phyloP scores from a whole-genome alignment of 176 grass and related monocot genomes.

The Dactylis glomerata region DNA sequence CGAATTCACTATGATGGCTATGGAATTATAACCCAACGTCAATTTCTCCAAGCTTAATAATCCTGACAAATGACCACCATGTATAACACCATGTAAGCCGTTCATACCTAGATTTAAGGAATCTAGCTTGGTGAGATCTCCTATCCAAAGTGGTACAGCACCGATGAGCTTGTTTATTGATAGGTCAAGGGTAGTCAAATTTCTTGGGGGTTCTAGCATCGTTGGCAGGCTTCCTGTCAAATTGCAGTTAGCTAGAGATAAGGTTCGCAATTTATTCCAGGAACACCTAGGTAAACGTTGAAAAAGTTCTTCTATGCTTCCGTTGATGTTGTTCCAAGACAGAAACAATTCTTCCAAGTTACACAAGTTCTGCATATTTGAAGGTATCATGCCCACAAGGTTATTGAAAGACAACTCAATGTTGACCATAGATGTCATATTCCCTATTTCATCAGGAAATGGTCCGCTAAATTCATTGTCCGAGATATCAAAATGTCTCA shows the following conservation, averaged over 20 bases:
- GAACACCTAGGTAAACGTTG: neutral
- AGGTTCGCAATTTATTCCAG: neutral
- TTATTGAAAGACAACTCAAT: neutral
- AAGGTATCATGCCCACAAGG: neutral
- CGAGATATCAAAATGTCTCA: neutral
- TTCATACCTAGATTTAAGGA: neutral
- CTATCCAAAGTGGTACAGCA: neutral
- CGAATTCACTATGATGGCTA: neutral
- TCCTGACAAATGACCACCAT: conserved; percentile 12
- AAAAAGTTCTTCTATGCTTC: conserved; percentile 6
- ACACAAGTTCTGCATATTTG: neutral
- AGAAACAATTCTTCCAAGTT: neutral
- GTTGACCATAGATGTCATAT: neutral
- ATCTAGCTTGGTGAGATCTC: neutral
- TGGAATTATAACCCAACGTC: neutral
- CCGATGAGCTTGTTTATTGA: conserved; percentile 7
- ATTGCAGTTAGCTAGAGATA: neutral
- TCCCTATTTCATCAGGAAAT: neutral
- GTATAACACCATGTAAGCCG: neutral
- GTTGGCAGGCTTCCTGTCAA: conserved; percentile 1
- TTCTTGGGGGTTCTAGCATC: neutral
- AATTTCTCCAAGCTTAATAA: neutral
- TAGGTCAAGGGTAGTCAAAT: neutral
- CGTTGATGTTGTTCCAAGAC: neutral
- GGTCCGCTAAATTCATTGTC: fast-evolving